A percentile compares a stretch with the other conserved stretches of the same genome.
These are phyloP conservation scores for Nyctanthes arbortristis DNA, from an alignment of 257 asterid genomes.

Conservation along the genomic window DNA sequence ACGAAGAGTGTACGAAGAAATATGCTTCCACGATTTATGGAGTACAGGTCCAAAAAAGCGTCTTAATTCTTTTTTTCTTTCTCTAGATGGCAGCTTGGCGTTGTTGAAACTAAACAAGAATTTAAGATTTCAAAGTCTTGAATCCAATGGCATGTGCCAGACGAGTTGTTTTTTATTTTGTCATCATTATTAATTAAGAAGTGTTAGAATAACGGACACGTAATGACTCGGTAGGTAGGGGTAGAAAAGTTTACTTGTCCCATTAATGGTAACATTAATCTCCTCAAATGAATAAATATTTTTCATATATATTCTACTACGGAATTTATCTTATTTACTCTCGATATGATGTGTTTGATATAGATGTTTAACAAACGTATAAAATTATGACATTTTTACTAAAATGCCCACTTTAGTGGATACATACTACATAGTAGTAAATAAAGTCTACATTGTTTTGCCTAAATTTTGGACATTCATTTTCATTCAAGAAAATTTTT, in stretches of 20 bases:
- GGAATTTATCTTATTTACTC: neutral
- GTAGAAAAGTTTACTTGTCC: slow-evolving; percentile 26
- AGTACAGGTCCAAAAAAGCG: too few species aligned
- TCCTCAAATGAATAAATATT: neutral
- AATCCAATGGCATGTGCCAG: slow-evolving; percentile 20
- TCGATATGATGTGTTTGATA: neutral
- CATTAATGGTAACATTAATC: slow-evolving; percentile 13
- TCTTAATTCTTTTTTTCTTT: neutral
- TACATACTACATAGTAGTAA: too few species aligned
- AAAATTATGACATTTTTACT: too few species aligned
- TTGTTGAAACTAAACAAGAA: neutral
- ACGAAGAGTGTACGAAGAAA: too few species aligned
- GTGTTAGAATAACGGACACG: slow-evolving; percentile 30
- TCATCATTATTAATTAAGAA: neutral
- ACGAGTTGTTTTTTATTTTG: slow-evolving; percentile 13
- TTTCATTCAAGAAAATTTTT: too few species aligned
- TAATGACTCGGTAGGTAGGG: slow-evolving; percentile 27
- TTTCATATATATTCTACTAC: neutral
- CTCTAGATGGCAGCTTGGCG: neutral
- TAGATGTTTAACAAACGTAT: too few species aligned
- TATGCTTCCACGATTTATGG: too few species aligned
- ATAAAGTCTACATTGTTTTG: too few species aligned
- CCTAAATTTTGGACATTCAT: too few species aligned
- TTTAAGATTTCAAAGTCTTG: neutral
- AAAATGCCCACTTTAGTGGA: too few species aligned